A percentile compares a stretch with the other conserved stretches of the same genome.
These are phyloP conservation scores for Penicillium tannophilum DNA, from an alignment of 495 filamentous ascomycete species.

Conservation along the genomic window DNA sequence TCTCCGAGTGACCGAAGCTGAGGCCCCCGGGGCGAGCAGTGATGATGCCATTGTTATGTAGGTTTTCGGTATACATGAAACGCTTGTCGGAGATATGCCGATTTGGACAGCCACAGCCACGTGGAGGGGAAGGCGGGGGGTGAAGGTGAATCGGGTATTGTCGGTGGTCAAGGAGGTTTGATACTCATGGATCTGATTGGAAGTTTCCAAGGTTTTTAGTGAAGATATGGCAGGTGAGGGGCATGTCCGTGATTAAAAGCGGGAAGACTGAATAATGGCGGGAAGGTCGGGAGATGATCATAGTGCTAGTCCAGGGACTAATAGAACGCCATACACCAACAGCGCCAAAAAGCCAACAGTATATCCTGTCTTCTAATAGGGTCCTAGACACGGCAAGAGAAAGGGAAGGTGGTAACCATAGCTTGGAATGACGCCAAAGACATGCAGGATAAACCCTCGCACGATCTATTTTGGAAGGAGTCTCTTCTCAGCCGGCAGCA, in stretches of 20 bases:
- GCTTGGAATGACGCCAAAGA: neutral
- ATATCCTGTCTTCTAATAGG: neutral
- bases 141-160: constrained; percentile 3
- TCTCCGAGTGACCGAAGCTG: no score
- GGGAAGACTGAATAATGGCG: neutral
- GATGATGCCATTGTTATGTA: neutral
- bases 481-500: neutral
- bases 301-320: neutral
- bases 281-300: constrained; percentile 2
- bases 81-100: constrained; percentile 1
- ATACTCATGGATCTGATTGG: neutral
- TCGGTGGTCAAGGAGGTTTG: neutral
- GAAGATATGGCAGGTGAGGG: neutral
- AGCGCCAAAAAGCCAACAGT: neutral
- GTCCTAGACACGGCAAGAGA: neutral
- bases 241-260: neutral
- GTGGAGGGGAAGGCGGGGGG: constrained; percentile 1
- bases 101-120: constrained; percentile 3
- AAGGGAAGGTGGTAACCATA: neutral
- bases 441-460: constrained; percentile 1
- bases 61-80: neutral
- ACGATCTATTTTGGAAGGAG: constrained; percentile 8
- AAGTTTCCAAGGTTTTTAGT: neutral
- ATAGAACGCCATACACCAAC: neutral
- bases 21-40: neutral